Conservation (phyloP, 371 early-diverging fungal species). For the Choanephora cucurbitarum region DNA sequence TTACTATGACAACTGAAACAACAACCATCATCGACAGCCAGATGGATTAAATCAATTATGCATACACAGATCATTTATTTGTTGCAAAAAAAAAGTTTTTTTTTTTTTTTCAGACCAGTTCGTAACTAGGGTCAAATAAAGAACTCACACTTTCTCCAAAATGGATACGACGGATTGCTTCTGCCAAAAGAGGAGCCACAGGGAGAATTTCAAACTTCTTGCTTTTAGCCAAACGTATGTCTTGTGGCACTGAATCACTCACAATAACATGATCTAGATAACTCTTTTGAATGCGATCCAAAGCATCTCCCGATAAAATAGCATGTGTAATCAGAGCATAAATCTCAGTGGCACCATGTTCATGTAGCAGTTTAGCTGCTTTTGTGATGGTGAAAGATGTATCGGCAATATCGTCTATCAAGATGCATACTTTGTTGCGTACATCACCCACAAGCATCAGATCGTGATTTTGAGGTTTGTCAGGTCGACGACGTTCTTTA, state of each 20-base stretch:
- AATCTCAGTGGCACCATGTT: slow-evolving; percentile 86
- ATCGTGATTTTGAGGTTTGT: slow-evolving; percentile 55
- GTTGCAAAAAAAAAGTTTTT: too few species aligned
- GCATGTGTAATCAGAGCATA: slow-evolving; percentile 93
- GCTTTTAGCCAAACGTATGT: slow-evolving; percentile 66
- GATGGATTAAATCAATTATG: too few species aligned
- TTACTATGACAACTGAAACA: background rate
- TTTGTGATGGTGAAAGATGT: slow-evolving; percentile 89
- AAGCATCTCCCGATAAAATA: slow-evolving; percentile 85
- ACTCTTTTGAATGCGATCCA: slow-evolving; percentile 76
- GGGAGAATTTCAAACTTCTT: slow-evolving; percentile 80
- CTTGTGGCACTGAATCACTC: slow-evolving; percentile 90
- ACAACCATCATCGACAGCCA: too few species aligned
- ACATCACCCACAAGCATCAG: slow-evolving; percentile 96
- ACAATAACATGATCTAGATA: slow-evolving; percentile 79
- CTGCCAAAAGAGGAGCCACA: slow-evolving; percentile 87
- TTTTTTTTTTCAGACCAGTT: too few species aligned
- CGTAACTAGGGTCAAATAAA: slow-evolving; percentile 67
- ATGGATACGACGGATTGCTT: slow-evolving; percentile 94
- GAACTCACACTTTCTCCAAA: slow-evolving; percentile 93
- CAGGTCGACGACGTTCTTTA: slow-evolving; percentile 71
- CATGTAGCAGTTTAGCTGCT: slow-evolving; percentile 85
- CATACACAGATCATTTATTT: too few species aligned
- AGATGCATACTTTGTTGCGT: slow-evolving; percentile 73
- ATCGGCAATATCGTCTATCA: slow-evolving; percentile 96